Evolutionary conservation across 2,329 filamentous ascomycete genomes (phyloP).

Genomic region (Phialophora macrospora): DNA sequence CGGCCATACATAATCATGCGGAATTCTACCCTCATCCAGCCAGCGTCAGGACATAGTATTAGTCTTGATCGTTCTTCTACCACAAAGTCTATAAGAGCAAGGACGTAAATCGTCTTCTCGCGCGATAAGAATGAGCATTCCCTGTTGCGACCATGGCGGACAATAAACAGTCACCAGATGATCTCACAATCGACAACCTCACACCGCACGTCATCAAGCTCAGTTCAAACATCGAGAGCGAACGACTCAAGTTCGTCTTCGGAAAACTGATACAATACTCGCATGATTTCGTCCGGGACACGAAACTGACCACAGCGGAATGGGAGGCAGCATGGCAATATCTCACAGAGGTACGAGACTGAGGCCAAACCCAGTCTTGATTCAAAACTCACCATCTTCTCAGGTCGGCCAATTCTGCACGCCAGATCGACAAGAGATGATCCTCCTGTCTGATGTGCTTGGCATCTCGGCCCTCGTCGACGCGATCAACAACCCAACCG

Average conservation of each 20-base stretch:
- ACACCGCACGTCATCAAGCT: conserved; percentile 23
- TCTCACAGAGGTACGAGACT: conserved; percentile 18
- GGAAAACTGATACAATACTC: conserved; percentile 21
- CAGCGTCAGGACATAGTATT: not conserved
- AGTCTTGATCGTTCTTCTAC: not conserved
- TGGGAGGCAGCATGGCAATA: conserved; percentile 30
- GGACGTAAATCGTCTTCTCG: not conserved
- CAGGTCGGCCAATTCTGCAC: conserved; percentile 24
- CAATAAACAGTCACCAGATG: conserved; percentile 12
- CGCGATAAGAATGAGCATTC: not conserved
- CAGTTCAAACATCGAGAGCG: conserved; percentile 15
- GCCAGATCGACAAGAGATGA: conserved; percentile 27
- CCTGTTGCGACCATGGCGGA: conserved; percentile 1
- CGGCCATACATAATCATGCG: not conserved
- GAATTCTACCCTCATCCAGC: not conserved
- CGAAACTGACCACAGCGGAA: conserved; percentile 25
- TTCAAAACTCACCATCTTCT: not conserved
- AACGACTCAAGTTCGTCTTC: conserved; percentile 18
- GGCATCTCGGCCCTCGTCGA: conserved; percentile 29
- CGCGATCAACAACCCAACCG: conserved; percentile 26
- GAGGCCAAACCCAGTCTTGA: not conserved
- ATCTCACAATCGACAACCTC: conserved; percentile 19
- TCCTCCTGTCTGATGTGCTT: conserved; percentile 27
- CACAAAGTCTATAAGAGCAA: not conserved
- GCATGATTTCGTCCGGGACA: conserved; percentile 29